These are phyloP conservation scores for Diplodia sapinea DNA, from an alignment of 2,329 filamentous ascomycete genomes.

Conservation along the genomic window DNA sequence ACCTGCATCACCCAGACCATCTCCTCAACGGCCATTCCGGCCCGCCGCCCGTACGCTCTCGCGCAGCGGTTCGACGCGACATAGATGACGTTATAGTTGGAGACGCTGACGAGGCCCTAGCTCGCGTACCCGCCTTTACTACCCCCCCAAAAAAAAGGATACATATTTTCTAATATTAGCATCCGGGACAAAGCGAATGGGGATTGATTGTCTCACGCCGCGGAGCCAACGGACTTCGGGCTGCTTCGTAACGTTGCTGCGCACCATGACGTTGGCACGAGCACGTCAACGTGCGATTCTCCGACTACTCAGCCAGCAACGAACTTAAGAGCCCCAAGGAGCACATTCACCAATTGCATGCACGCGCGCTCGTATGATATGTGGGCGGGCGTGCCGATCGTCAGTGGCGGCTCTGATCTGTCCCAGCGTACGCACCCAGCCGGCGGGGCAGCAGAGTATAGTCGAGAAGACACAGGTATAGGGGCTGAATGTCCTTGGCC, in stretches of 20 bases:
- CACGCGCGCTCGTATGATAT: constrained; percentile 12
- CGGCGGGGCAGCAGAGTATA: constrained; percentile 53
- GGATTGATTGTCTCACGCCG: constrained; percentile 29
- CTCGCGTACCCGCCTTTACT: constrained; percentile 36
- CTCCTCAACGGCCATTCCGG: constrained; percentile 53
- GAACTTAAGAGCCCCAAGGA: background rate
- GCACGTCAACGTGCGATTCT: constrained; percentile 60
- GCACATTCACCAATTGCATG: background rate
- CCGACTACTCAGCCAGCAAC: constrained; percentile 33
- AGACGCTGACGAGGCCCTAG: constrained; percentile 45
- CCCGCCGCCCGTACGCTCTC: constrained; percentile 54
- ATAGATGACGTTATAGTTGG: constrained; percentile 51
- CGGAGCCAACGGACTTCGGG: constrained; percentile 56
- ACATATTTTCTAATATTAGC: constrained; percentile 40
- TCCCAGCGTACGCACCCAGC: constrained; percentile 50
- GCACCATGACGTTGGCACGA: constrained; percentile 50
- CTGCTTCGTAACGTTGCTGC: constrained; percentile 45
- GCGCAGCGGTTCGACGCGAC: constrained; percentile 57
- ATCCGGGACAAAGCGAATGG: constrained; percentile 40
- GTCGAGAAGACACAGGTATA: constrained; percentile 49
- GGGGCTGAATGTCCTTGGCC: background rate
- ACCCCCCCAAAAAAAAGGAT: background rate
- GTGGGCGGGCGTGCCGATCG: constrained; percentile 2
- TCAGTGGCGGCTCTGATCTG: constrained; percentile 46
- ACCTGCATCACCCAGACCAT: constrained; percentile 53